Percentiles rank a stretch among this genome's conserved stretches.
phyloP scores from a whole-genome alignment of 768 basidiomycete genomes.

The Pulveroboletus ravenelii region DNA sequence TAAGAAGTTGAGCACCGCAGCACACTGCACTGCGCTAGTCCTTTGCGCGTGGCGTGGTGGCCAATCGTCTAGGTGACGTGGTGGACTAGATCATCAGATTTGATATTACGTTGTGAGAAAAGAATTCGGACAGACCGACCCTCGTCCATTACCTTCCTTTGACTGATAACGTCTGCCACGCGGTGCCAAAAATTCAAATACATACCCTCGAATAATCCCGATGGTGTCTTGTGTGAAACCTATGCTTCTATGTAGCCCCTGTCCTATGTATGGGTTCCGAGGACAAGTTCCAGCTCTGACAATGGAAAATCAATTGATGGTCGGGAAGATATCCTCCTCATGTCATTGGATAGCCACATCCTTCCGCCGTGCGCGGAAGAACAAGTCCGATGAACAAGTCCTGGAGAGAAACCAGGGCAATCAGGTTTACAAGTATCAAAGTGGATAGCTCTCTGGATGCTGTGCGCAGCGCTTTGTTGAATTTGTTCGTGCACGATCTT shows the following conservation, averaged over 20 bases:
- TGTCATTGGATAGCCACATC: too few species aligned
- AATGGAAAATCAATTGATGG: conserved; percentile 10
- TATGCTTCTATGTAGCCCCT: not conserved
- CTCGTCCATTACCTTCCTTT: not conserved
- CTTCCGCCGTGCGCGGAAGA: not conserved
- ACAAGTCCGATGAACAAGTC: conserved; percentile 3
- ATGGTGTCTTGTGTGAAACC: not conserved
- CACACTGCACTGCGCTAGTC: conserved; percentile 13
- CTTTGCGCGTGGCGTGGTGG: conserved; percentile 11
- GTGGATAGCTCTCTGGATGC: not conserved
- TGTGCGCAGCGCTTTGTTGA: not conserved
- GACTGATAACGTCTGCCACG: conserved; percentile 3
- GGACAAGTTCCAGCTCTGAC: conserved; percentile 10
- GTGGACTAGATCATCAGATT: not conserved
- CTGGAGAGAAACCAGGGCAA: conserved; percentile 5
- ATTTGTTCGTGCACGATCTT: not conserved
- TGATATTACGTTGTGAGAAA: not conserved
- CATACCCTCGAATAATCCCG: conserved; percentile 7
- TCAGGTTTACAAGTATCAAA: not conserved
- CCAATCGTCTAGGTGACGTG: conserved; percentile 1
- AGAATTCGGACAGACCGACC: not conserved
- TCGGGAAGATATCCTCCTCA: conserved; percentile 6
- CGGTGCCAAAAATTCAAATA: conserved; percentile 15
- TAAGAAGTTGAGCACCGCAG: conserved; percentile 5
- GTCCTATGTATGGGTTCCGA: not conserved